Percentiles rank a stretch among this genome's conserved stretches.
Conservation (phyloP, 352 stramenopile species). For the Pythium folliculosum region DNA sequence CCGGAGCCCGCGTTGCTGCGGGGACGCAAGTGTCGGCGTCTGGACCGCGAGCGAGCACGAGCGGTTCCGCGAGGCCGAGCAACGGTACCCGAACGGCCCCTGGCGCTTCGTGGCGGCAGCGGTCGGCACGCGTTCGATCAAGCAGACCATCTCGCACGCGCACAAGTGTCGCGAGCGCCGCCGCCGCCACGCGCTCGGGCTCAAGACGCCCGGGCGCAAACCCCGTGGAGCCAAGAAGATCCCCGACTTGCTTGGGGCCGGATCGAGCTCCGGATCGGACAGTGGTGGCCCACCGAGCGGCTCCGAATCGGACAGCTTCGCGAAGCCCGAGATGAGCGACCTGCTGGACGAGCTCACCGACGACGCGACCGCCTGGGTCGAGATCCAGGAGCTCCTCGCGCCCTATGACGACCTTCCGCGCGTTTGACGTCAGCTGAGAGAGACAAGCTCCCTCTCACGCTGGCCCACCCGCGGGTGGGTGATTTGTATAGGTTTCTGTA, state of each 20-base stretch:
- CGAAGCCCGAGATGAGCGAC: neutral
- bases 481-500: too few species aligned
- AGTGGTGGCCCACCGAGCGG: neutral
- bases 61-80: neutral
- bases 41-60: neutral
- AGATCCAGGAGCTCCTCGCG: neutral
- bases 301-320: neutral
- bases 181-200: neutral
- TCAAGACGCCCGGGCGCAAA: neutral
- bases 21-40: neutral
- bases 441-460: too few species aligned
- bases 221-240: neutral
- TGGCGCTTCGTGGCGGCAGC: neutral
- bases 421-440: neutral
- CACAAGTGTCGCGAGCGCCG: neutral
- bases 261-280: too few species aligned
- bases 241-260: too few species aligned
- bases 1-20: too few species aligned
- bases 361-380: neutral
- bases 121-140: neutral
- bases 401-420: neutral
- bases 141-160: neutral
- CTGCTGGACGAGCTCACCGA: neutral
- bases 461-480: too few species aligned
- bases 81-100: neutral